Conservation (phyloP, 2,329 filamentous ascomycete species). For the Beauveria caledonica region DNA sequence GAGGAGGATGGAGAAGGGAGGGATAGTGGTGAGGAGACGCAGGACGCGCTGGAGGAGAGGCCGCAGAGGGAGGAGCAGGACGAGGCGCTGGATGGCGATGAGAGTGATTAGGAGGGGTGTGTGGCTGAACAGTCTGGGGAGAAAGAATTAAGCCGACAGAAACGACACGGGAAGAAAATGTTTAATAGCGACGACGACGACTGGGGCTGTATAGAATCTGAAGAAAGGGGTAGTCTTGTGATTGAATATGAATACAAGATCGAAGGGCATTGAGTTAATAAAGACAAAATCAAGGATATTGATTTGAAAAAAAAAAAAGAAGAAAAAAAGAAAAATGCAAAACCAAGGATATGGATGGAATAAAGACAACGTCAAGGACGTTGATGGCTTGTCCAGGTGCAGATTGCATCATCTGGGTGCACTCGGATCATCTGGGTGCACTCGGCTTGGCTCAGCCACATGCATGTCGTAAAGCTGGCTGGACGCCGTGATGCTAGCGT, state of each 20-base stretch:
- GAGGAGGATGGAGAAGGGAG: slow-evolving; percentile 41
- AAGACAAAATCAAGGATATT: too few relatives aligned
- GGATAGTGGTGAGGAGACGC: slow-evolving; percentile 45
- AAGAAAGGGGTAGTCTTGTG: too few relatives aligned
- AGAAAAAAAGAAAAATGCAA: too few relatives aligned
- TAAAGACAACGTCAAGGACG: too few relatives aligned
- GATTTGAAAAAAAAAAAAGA: too few relatives aligned
- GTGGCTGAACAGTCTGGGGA: too few relatives aligned
- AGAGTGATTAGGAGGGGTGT: slow-evolving; percentile 40
- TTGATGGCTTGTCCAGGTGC: neutral
- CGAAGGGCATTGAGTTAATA: too few relatives aligned
- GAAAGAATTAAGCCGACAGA: neutral
- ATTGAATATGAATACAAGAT: too few relatives aligned
- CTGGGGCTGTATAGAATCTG: too few relatives aligned
- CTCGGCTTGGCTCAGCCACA: slow-evolving; percentile 4
- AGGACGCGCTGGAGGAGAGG: slow-evolving; percentile 44
- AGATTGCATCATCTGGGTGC: too few relatives aligned
- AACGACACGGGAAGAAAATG: neutral
- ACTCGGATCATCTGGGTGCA: neutral
- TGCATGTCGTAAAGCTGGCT: neutral
- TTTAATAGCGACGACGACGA: too few relatives aligned
- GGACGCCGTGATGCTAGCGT: neutral
- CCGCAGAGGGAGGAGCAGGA: slow-evolving; percentile 43
- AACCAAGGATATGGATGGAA: too few relatives aligned
- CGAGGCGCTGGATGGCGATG: slow-evolving; percentile 55